Conservation (phyloP, 2,329 filamentous ascomycete species). For the Talaromyces sp. region DNA sequence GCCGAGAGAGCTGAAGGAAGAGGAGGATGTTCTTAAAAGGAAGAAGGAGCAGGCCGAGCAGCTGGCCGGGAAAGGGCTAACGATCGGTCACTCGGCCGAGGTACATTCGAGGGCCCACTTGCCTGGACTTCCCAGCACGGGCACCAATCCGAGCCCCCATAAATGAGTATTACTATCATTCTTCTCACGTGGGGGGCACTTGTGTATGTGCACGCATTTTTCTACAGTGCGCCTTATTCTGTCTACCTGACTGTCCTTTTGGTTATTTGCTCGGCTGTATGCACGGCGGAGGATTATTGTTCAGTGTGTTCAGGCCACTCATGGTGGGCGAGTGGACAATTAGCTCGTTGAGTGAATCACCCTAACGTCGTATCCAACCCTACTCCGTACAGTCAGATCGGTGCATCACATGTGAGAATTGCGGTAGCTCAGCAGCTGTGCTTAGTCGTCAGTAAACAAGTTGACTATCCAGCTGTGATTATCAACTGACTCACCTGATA, state of each 20-base stretch:
- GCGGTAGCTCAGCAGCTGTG: neutral
- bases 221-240: neutral
- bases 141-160: conserved; percentile 4
- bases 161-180: too few relatives aligned
- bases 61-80: conserved; percentile 1
- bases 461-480: neutral
- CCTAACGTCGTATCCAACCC: neutral
- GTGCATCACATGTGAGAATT: conserved; percentile 9
- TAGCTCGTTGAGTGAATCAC: neutral
- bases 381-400: neutral
- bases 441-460: neutral
- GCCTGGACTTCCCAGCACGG: neutral
- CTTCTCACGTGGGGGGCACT: neutral
- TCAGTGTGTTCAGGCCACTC: too few relatives aligned
- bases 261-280: neutral
- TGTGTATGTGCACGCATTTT: too few relatives aligned
- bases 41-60: conserved; percentile 10
- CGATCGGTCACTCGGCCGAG: conserved; percentile 18
- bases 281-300: neutral
- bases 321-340: neutral
- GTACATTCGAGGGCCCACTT: neutral
- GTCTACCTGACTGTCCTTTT: neutral
- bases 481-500: neutral
- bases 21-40: neutral
- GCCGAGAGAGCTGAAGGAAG: neutral